These are phyloP conservation scores for Dovyalis caffra DNA, from an alignment of 345 rosid genomes.

Conservation along the genomic window DNA sequence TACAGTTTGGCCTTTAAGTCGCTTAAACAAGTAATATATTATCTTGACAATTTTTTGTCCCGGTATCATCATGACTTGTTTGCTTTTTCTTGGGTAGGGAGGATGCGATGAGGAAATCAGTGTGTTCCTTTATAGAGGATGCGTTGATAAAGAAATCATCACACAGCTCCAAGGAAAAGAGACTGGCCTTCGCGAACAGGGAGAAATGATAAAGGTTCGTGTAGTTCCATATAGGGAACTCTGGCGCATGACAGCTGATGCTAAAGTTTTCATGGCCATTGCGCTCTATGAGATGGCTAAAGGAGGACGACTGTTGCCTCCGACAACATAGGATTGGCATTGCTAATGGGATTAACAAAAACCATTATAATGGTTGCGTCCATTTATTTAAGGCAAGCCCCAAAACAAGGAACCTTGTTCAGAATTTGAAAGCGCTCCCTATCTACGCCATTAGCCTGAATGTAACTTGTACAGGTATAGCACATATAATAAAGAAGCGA, in stretches of 20 bases:
- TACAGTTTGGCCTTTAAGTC: background rate
- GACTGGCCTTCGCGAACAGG: conserved; percentile 67
- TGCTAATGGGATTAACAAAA: background rate
- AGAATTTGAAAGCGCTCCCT: background rate
- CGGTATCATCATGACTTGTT: background rate
- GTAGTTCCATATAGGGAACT: conserved; percentile 61
- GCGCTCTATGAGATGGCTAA: conserved; percentile 82
- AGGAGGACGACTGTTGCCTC: conserved; percentile 52
- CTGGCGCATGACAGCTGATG: conserved; percentile 78
- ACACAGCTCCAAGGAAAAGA: conserved; percentile 75
- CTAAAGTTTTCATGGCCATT: conserved; percentile 64
- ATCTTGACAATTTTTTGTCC: background rate
- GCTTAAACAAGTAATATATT: background rate
- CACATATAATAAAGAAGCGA: background rate
- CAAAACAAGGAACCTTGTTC: background rate
- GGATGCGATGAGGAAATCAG: conserved; percentile 93
- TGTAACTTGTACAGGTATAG: background rate
- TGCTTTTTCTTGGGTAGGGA: conserved; percentile 49
- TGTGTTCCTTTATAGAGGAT: conserved; percentile 61
- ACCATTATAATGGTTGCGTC: background rate
- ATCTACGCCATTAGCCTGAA: background rate
- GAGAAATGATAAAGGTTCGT: conserved; percentile 78
- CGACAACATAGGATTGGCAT: background rate
- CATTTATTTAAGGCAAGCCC: background rate
- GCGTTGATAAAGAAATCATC: conserved; percentile 56